phyloP scores from a whole-genome alignment of 148 eudicot species.

The Vaccinium darrowii region DNA sequence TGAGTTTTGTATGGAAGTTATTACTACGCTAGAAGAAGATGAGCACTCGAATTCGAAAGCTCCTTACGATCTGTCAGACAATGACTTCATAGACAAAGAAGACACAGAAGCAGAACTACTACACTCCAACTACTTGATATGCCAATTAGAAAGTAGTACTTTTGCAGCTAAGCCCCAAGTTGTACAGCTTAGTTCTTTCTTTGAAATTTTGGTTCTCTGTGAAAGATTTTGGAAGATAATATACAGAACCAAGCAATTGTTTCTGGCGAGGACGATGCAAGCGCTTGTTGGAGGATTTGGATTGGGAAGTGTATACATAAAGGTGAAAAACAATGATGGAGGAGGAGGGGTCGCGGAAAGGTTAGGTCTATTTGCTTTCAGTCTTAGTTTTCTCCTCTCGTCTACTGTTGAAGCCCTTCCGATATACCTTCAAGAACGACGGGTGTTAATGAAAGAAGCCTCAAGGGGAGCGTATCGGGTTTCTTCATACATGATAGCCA shows the following conservation, averaged over 20 bases:
- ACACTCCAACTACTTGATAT: constrained; percentile 10
- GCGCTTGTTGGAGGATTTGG: constrained; percentile 93
- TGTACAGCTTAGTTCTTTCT: constrained; percentile 6
- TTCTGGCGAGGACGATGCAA: constrained; percentile 89
- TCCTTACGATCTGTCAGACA: not conserved
- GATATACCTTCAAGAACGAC: constrained; percentile 87
- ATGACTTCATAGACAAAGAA: not conserved
- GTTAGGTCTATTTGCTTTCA: constrained; percentile 86
- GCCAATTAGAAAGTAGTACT: not conserved
- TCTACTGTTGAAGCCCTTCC: constrained; percentile 97
- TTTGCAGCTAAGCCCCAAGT: not conserved
- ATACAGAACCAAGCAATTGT: constrained; percentile 81
- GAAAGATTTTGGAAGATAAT: constrained; percentile 78
- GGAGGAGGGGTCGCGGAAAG: constrained; percentile 53
- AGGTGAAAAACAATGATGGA: constrained; percentile 49
- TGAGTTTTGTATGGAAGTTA: constrained; percentile 86
- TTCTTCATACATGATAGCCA: constrained; percentile 85
- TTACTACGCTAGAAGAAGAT: constrained; percentile 47
- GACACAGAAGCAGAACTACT: not conserved
- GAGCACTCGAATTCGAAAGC: constrained; percentile 4
- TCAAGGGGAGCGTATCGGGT: constrained; percentile 70
- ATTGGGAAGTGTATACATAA: constrained; percentile 74
- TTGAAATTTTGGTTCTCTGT: constrained; percentile 62
- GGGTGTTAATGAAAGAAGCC: constrained; percentile 90
- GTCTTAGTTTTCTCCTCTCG: constrained; percentile 85